Evolutionary conservation across 83 land plant genomes (phyloP).

Genomic region (Thuja plicata): DNA sequence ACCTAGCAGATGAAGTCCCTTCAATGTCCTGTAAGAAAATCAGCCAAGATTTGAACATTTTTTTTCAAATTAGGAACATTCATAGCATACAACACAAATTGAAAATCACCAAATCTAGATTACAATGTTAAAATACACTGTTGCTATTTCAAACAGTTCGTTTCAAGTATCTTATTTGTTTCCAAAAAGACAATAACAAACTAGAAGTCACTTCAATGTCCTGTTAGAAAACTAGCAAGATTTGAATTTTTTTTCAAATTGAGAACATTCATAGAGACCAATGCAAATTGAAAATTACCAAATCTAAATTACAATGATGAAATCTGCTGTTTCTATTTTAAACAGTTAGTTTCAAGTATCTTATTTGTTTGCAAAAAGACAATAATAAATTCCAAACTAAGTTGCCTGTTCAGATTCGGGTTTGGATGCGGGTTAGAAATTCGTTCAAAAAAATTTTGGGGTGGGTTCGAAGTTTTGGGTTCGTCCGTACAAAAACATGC

Average conservation of each 20-base stretch:
- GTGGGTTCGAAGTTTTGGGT: no score
- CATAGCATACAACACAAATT: background rate
- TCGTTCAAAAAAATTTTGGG: no score
- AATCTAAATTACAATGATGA: background rate
- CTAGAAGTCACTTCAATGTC: conserved; percentile 16
- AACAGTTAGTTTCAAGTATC: background rate
- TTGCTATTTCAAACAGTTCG: background rate
- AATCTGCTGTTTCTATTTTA: background rate
- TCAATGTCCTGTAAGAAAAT: conserved; percentile 9
- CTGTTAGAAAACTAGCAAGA: conserved; percentile 1
- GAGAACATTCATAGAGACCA: background rate
- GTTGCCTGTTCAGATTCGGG: no score
- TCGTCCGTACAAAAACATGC: no score
- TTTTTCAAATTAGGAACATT: background rate
- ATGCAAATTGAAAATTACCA: background rate
- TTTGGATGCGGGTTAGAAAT: no score
- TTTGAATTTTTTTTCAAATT: background rate
- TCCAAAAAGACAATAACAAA: background rate
- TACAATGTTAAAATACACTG: background rate
- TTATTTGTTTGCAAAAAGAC: background rate
- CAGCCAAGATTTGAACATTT: background rate
- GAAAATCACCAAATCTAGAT: background rate
- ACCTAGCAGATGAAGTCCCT: conserved; percentile 25
- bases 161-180: background rate
- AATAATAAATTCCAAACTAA: background rate